A percentile compares a stretch with the other conserved stretches of the same genome.
Conservation (phyloP, 2,329 filamentous ascomycete genomes). For the Raffaelea albimanens region DNA sequence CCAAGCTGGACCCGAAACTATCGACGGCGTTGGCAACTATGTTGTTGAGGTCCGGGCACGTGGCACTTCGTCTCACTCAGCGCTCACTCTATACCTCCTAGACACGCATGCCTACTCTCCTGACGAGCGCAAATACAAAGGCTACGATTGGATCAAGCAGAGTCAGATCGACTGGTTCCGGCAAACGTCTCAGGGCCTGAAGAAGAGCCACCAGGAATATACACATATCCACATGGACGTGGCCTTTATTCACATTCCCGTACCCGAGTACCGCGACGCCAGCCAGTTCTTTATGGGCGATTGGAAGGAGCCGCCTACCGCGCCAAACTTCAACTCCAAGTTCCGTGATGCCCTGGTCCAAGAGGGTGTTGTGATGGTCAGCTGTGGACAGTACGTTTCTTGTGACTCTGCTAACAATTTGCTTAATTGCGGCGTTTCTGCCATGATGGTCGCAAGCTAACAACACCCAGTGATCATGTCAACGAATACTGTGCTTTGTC, state of each 20-base stretch:
- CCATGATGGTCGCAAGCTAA: neutral
- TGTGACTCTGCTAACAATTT: neutral
- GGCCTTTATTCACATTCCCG: slow-evolving; percentile 93
- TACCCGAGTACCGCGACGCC: slow-evolving; percentile 72
- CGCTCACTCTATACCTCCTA: slow-evolving; percentile 86
- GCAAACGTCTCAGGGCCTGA: slow-evolving; percentile 62
- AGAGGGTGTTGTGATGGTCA: slow-evolving; percentile 76
- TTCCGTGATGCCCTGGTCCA: slow-evolving; percentile 85
- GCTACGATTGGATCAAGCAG: slow-evolving; percentile 95
- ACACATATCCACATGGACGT: slow-evolving; percentile 90
- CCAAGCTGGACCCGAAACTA: slow-evolving; percentile 67
- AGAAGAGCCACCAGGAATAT: slow-evolving; percentile 72
- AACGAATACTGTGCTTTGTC: slow-evolving; percentile 91
- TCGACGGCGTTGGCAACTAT: slow-evolving; percentile 93
- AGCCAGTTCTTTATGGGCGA: slow-evolving; percentile 56
- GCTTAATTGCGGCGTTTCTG: neutral
- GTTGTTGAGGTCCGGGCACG: slow-evolving; percentile 81
- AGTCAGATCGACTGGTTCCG: slow-evolving; percentile 94
- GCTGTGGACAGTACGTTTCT: slow-evolving; percentile 74
- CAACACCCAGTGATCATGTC: slow-evolving; percentile 63
- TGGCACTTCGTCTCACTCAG: slow-evolving; percentile 72
- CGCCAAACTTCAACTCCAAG: slow-evolving; percentile 81
- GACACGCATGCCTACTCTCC: slow-evolving; percentile 90
- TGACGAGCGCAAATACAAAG: slow-evolving; percentile 77
- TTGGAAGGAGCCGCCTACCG: slow-evolving; percentile 77